phyloP scores from a whole-genome alignment of 768 basidiomycete genomes.

The Kwoniella bestiolae region DNA sequence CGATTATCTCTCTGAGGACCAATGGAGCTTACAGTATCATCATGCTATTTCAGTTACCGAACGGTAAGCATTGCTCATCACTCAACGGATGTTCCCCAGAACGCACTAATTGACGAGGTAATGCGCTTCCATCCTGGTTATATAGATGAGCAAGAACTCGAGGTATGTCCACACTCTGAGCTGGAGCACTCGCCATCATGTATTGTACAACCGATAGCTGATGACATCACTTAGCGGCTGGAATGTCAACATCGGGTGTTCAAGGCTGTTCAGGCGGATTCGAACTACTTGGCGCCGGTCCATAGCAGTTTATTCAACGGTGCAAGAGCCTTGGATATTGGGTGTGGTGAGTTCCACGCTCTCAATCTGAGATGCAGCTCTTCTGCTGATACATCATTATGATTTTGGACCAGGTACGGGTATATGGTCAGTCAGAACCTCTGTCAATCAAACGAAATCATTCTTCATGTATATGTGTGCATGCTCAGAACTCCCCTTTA shows the following conservation, averaged over 20 bases:
- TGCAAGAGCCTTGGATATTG: constrained; percentile 24
- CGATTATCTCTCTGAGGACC: neutral
- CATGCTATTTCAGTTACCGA: constrained; percentile 10
- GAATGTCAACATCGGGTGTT: constrained; percentile 29
- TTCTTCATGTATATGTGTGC: too few relatives aligned
- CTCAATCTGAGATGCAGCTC: too few relatives aligned
- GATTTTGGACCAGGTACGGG: constrained; percentile 29
- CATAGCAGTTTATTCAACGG: constrained; percentile 11
- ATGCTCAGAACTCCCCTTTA: neutral
- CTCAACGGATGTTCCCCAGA: too few relatives aligned
- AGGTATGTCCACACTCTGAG: too few relatives aligned
- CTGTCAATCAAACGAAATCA: too few relatives aligned
- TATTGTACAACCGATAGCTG: neutral
- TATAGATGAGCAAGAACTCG: constrained; percentile 22
- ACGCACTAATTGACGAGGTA: neutral
- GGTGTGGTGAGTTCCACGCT: constrained; percentile 21
- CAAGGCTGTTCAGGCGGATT: constrained; percentile 24
- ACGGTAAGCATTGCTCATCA: neutral
- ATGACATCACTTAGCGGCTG: constrained; percentile 6
- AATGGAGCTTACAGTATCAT: neutral
- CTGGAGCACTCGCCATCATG: neutral
- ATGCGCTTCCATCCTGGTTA: neutral
- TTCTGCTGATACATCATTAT: too few relatives aligned
- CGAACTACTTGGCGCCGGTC: constrained; percentile 30
- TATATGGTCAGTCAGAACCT: constrained; percentile 27